These are phyloP conservation scores for Penicillium sp. DNA, from an alignment of 2,329 filamentous ascomycete species.

Conservation along the genomic window DNA sequence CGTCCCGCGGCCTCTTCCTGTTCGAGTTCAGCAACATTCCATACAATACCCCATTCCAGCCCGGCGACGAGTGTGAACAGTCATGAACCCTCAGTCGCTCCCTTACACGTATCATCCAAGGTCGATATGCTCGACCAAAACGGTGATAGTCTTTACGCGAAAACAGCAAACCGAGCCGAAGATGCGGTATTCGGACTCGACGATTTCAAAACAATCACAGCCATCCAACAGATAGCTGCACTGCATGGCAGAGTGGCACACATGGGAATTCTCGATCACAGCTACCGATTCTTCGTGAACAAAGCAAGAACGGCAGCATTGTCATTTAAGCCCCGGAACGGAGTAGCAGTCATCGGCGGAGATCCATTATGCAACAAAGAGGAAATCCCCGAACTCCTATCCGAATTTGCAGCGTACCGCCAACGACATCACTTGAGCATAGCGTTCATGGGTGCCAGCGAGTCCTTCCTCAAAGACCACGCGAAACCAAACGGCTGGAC, in stretches of 20 bases:
- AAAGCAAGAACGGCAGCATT: conserved; percentile 36
- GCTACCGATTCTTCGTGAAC: conserved; percentile 45
- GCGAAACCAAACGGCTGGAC: conserved; percentile 34
- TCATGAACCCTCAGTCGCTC: not conserved
- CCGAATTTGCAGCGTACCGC: conserved; percentile 39
- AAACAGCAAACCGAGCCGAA: not conserved
- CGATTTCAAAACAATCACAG: conserved; percentile 35
- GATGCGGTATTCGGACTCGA: conserved; percentile 30
- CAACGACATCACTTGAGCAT: conserved; percentile 33
- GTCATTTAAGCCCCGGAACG: conserved; percentile 41
- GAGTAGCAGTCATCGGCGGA: conserved; percentile 41
- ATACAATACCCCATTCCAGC: conserved; percentile 14
- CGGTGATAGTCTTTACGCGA: not conserved
- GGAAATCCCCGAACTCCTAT: conserved; percentile 29
- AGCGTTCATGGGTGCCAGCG: conserved; percentile 40
- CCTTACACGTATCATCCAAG: not conserved
- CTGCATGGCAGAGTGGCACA: conserved; percentile 43
- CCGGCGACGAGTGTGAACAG: conserved; percentile 19
- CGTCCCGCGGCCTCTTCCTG: conserved; percentile 9
- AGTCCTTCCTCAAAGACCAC: conserved; percentile 32
- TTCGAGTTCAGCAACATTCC: conserved; percentile 16
- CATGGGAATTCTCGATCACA: conserved; percentile 46
- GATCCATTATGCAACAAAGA: conserved; percentile 40
- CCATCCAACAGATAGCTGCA: conserved; percentile 33
- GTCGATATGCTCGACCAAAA: not conserved